Evolutionary conservation across 805 yeast species (phyloP).

Genomic region (Hanseniaspora lindneri): DNA sequence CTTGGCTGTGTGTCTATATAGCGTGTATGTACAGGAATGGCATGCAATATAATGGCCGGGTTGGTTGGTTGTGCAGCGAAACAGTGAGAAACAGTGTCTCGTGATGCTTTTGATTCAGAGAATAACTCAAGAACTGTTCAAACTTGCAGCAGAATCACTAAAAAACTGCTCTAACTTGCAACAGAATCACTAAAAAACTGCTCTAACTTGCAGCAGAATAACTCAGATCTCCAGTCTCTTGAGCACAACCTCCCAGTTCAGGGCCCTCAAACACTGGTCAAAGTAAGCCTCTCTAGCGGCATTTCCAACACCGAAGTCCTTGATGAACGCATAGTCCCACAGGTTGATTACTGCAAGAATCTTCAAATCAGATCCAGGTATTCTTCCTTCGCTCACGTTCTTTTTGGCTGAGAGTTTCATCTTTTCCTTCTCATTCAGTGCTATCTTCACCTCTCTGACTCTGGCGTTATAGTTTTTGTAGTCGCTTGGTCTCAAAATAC

Average conservation of each 20-base stretch:
- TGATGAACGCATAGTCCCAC: conserved; percentile 82
- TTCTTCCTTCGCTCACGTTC: background rate
- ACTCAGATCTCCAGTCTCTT: conserved; percentile 25
- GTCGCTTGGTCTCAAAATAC: conserved; percentile 33
- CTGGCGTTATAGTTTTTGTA: conserved; percentile 34
- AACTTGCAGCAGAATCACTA: too few species aligned
- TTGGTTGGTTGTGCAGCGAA: too few species aligned
- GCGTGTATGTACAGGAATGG: too few species aligned
- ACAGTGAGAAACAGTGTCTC: too few species aligned
- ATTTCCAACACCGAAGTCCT: conserved; percentile 60
- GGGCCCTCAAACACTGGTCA: conserved; percentile 59
- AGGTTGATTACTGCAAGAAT: conserved; percentile 56
- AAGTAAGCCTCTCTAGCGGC: conserved; percentile 58
- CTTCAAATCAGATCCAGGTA: conserved; percentile 30
- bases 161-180: too few species aligned
- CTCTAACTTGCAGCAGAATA: background rate
- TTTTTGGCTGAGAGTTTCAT: background rate
- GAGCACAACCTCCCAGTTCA: conserved; percentile 73
- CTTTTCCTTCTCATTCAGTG: conserved; percentile 6
- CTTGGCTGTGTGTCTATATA: too few species aligned
- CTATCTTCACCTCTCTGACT: conserved; percentile 28
- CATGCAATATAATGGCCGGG: too few species aligned
- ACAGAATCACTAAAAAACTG: too few species aligned
- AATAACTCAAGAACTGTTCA: too few species aligned
- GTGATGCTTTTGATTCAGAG: too few species aligned